Evolutionary conservation across 2,329 filamentous ascomycete genomes (phyloP).

Genomic region (Albophoma yamanashiensis): DNA sequence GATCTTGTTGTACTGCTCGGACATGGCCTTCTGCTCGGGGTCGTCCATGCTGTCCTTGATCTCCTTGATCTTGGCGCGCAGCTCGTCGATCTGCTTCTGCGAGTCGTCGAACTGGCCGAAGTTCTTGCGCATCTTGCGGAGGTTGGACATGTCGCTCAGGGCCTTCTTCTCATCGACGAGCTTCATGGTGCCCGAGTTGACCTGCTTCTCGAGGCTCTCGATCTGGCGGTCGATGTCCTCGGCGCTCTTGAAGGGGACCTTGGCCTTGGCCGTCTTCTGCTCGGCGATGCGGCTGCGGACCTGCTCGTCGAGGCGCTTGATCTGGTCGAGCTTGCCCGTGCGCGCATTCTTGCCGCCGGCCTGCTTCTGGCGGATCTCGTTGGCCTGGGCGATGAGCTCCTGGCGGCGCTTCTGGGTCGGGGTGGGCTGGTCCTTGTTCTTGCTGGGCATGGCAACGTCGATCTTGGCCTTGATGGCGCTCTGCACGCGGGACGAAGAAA

Average conservation of each 20-base stretch:
- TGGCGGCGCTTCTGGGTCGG: constrained; percentile 73
- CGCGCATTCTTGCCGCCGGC: constrained; percentile 77
- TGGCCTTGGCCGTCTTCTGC: constrained; percentile 75
- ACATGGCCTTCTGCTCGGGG: constrained; percentile 79
- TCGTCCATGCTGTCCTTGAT: constrained; percentile 85
- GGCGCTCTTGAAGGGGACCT: constrained; percentile 73
- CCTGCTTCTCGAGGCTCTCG: constrained; percentile 67
- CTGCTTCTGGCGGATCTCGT: constrained; percentile 79
- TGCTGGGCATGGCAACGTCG: constrained; percentile 65
- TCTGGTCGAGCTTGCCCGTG: constrained; percentile 70
- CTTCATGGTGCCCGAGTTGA: constrained; percentile 85
- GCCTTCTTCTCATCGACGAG: constrained; percentile 97
- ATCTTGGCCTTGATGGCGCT: constrained; percentile 82
- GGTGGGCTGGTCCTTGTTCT: constrained; percentile 67
- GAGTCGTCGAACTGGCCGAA: constrained; percentile 76
- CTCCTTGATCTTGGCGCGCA: constrained; percentile 79
- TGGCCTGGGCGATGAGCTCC: constrained; percentile 73
- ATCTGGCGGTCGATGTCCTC: constrained; percentile 86
- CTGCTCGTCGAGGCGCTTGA: constrained; percentile 84
- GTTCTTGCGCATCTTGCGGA: constrained; percentile 85
- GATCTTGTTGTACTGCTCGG: constrained; percentile 74
- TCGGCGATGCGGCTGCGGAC: constrained; percentile 76
- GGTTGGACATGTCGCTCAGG: constrained; percentile 66
- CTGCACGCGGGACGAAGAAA: constrained; percentile 36
- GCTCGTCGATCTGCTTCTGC: constrained; percentile 81